Conservation (phyloP, 345 rosid genomes). For the Ailanthus altissimus region DNA sequence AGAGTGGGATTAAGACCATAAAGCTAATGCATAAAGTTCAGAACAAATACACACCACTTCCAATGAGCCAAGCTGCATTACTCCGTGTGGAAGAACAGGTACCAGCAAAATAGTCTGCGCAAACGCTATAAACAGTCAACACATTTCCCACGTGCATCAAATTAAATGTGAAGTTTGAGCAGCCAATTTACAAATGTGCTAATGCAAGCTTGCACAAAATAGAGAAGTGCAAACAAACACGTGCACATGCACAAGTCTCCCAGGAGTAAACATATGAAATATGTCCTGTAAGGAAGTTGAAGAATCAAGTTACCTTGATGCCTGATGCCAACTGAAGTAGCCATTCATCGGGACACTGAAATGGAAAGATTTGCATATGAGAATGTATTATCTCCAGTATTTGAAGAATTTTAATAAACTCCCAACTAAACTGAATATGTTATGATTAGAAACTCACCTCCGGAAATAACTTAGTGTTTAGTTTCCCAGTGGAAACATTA, state of each 20-base stretch:
- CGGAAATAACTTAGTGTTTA: conserved; percentile 23
- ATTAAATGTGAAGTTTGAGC: not conserved
- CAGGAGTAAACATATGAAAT: conserved; percentile 9
- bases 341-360: conserved; percentile 70
- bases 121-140: conserved; percentile 23
- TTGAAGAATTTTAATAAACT: not conserved
- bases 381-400: not conserved
- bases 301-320: conserved; percentile 50
- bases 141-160: conserved; percentile 6
- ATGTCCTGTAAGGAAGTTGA: not conserved
- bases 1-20: not conserved
- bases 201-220: not conserved
- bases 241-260: not conserved
- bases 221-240: not conserved
- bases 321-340: conserved; percentile 59
- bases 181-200: conserved; percentile 11
- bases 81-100: conserved; percentile 64
- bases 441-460: conserved; percentile 34
- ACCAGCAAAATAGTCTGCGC: conserved; percentile 61
- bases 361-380: conserved; percentile 19
- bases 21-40: conserved; percentile 5
- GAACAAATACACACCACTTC: conserved; percentile 44
- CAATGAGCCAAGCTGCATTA: conserved; percentile 67
- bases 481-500: conserved; percentile 31
- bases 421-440: not conserved